Evolutionary conservation across 495 filamentous ascomycete species (phyloP), one percentile per base, ranked within the genome.

Genomic region (Penicillium nucicola): DNA sequence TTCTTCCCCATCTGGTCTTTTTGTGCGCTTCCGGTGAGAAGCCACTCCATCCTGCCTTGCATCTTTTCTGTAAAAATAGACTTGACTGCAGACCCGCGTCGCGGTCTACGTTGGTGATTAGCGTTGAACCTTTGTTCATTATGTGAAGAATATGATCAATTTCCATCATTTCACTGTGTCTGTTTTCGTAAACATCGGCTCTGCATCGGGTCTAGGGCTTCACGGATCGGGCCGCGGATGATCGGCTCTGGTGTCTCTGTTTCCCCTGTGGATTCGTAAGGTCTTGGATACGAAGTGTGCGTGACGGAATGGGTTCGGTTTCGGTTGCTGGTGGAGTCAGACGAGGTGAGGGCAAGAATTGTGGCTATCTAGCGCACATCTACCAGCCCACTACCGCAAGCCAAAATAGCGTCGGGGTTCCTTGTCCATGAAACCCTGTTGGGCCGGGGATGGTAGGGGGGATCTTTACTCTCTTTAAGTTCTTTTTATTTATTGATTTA

Each of bases 1-100:
- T 47, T 53, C 41, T 50, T 52, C 31, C 39, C 50, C 56, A 51
- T 56, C 46, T 46, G 42, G 47, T 22, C 33, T 50, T 43, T 36
- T 14, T 53, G 50, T 51, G 51, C 40, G 48, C 45, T 42, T 46
- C 23, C 5, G 56, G 52, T 17, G 50, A 50, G 45, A 57, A 57
- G 41, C 53, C 45, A 60, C 53, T 39, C 47, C 45, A 45, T 45
- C 30, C 41, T 41, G 50, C 48, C 44, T 54, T 65, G 64, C 69
- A 70, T 67, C 55, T 62, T 54, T 62, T 62, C 52, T 66, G 68
- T 71, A 73, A 71, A 73, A 71, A 69, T 73, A 73, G 70, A 73
- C 64, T 72, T 69, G 58, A 52, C 55, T 44, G 45, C 64, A 55
- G 55, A 42, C 46, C 57, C 57, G 38, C 37, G 56, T 57, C 61